Conservation (phyloP, 2,329 filamentous ascomycete genomes). For the Ceratocystis eucalypticola region DNA sequence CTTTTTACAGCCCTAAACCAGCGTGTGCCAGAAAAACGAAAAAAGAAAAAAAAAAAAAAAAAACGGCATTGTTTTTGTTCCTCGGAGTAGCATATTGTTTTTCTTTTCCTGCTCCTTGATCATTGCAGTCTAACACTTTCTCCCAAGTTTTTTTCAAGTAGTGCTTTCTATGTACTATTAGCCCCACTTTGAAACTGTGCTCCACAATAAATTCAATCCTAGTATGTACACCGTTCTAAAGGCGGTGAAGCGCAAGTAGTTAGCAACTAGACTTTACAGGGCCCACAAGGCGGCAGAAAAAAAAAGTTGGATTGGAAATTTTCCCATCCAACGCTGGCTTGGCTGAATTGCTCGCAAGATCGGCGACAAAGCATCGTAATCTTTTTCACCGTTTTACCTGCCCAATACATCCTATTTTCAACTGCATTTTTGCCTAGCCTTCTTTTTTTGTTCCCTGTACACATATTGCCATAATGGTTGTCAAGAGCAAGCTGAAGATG, state of each 20-base stretch:
- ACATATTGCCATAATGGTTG: slow-evolving; percentile 27
- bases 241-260: slow-evolving; percentile 18
- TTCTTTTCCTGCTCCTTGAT: neutral
- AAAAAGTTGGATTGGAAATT: slow-evolving; percentile 15
- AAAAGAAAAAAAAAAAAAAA: too few relatives aligned
- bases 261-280: neutral
- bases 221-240: neutral
- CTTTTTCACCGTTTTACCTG: neutral
- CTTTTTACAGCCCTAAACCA: too few relatives aligned
- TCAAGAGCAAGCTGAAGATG: slow-evolving; percentile 38
- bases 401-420: neutral
- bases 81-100: neutral
- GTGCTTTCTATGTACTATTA: neutral
- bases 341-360: neutral
- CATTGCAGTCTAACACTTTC: neutral
- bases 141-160: neutral
- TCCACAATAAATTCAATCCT: neutral
- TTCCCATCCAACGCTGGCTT: slow-evolving; percentile 6
- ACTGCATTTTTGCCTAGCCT: neutral
- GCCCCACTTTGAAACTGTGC: neutral
- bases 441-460: neutral
- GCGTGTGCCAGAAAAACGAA: too few relatives aligned
- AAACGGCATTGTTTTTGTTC: neutral
- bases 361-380: neutral
- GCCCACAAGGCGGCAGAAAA: slow-evolving; percentile 19